phyloP scores from a whole-genome alignment of 441 rosid species.

The Erysimum pusillum region DNA sequence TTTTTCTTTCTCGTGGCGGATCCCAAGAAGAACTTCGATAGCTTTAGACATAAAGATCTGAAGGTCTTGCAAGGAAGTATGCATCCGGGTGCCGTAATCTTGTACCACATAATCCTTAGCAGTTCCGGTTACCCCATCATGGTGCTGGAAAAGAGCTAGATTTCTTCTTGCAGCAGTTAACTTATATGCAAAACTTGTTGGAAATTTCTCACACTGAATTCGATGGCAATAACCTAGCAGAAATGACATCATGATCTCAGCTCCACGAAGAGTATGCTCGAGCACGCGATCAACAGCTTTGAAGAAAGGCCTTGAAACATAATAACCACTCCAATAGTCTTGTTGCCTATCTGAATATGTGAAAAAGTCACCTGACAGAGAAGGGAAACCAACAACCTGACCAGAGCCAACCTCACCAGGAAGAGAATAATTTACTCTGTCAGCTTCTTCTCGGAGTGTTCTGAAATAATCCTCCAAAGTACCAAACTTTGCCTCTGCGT shows the following conservation, averaged over 20 bases:
- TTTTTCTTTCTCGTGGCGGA: conserved; percentile 88
- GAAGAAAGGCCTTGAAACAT: conserved; percentile 96
- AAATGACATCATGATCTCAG: conserved; percentile 91
- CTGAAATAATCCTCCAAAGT: conserved; percentile 91
- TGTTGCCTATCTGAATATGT: conserved; percentile 93
- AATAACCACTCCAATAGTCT: conserved; percentile 99
- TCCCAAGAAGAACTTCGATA: conserved; percentile 82
- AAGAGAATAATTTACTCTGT: conserved; percentile 78
- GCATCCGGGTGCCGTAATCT: conserved; percentile 94
- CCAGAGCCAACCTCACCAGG: conserved; percentile 87
- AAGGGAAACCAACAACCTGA: conserved; percentile 88
- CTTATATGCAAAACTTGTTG: conserved; percentile 79
- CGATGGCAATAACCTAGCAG: conserved; percentile 91
- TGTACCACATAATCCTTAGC: conserved; percentile 94
- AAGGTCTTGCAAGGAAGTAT: conserved; percentile 88
- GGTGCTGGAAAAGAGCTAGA: conserved; percentile 99
- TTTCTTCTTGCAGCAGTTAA: conserved; percentile 96
- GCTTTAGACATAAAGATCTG: conserved; percentile 97
- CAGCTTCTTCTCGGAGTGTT: conserved; percentile 85
- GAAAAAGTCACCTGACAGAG: conserved; percentile 96
- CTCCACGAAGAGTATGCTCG: conserved; percentile 88
- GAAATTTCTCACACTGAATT: conserved; percentile 85
- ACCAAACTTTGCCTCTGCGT: conserved; percentile 90
- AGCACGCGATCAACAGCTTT: conserved; percentile 97
- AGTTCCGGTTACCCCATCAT: conserved; percentile 98